Evolutionary conservation across 495 filamentous ascomycete genomes (phyloP), one percentile per base, ranked within the genome.

Genomic region (Penicillium roqueforti): DNA sequence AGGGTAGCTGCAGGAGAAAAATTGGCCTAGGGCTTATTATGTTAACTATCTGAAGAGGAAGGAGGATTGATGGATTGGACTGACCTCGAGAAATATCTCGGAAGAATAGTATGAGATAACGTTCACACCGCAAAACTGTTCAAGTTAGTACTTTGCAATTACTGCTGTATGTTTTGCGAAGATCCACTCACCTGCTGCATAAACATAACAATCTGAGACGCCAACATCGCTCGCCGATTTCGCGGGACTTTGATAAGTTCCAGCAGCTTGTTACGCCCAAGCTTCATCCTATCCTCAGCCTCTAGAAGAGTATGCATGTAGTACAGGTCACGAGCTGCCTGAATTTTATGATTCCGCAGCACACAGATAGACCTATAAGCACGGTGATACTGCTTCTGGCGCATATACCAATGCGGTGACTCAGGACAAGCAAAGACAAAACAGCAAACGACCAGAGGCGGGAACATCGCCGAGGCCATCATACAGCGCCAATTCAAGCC

Each of bases 401-500:
- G 82, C 73, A 93, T 86, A 59, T 87, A 88, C 86, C 88, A 93
- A 22, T 89, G 79, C 18, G 87, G 86, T 18, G 81, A 85, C 68
- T 92, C 88, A 0, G 89, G 88, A 51, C 84, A 89, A 25, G 83
- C 62, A 66, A 84, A 92, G 19, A 91, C 85, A 51, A 86, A 83
- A 29, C 63, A 73, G 67, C 80, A 82, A 53, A 91, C 86, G 48
- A 91, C 61, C 31, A 92, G 65, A 19, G 88, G 84, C 0, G 87
- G 89, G 8, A 95, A 68, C 68, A 87, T 77, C 11, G 90, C 85
- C 10, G 87, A 91, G 4, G 80, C 87, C 76, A 95, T 81, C 89
- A 92, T 92, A 46, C 91, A 64, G 28, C 89, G 81, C 89, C 90
- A 92, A 60, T 89, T 90, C 3, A 91, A 71, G 9, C 83, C 85